Percentiles rank a stretch among this genome's conserved stretches.
Evolutionary conservation across 345 rosid genomes (phyloP).

Genomic region (Salix arbutifolia): DNA sequence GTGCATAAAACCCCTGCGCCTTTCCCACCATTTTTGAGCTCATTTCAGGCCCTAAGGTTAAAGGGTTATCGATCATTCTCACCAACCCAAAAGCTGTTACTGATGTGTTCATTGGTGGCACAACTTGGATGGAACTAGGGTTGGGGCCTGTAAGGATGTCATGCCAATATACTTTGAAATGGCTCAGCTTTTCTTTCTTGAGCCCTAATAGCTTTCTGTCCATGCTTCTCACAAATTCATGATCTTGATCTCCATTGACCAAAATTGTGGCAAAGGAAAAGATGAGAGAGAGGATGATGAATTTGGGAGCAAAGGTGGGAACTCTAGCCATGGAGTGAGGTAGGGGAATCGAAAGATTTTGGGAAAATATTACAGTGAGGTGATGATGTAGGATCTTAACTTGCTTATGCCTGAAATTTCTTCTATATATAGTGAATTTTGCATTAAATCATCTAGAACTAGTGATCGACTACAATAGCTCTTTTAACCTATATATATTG

Average conservation of each 20-base stretch:
- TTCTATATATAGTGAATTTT: neutral
- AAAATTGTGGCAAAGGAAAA: constrained; percentile 15
- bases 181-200: constrained; percentile 40
- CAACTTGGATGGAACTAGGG: constrained; percentile 27
- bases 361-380: neutral
- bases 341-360: neutral
- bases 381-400: neutral
- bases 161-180: constrained; percentile 55
- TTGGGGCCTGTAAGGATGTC: constrained; percentile 40
- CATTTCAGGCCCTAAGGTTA: constrained; percentile 50
- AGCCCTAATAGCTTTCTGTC: constrained; percentile 14
- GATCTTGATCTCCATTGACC: constrained; percentile 14
- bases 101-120: constrained; percentile 25
- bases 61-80: constrained; percentile 61
- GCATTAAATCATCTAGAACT: neutral
- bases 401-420: neutral
- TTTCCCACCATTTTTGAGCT: constrained; percentile 58
- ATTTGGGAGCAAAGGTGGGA: constrained; percentile 2
- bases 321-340: constrained; percentile 11
- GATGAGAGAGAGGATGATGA: constrained; percentile 14
- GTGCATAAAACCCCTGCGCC: constrained; percentile 71
- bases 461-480: neutral
- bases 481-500: neutral
- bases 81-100: constrained; percentile 42
- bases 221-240: constrained; percentile 31